A percentile compares a stretch with the other conserved stretches of the same genome.
Evolutionary conservation across 495 filamentous ascomycete species (phyloP).

Genomic region (Darksidea phi): DNA sequence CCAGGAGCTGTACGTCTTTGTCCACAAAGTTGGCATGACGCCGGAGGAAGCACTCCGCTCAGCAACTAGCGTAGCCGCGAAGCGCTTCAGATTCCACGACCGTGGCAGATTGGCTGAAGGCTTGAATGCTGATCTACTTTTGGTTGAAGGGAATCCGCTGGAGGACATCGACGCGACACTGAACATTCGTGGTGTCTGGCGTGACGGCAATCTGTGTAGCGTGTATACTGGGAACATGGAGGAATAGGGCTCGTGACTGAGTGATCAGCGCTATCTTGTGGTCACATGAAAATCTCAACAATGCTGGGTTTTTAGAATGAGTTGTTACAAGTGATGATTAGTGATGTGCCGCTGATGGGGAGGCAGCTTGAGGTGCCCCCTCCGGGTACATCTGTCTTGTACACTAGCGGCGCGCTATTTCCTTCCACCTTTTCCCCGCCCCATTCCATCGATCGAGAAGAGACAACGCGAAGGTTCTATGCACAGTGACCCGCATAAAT

Average conservation of each 20-base stretch:
- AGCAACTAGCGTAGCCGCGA: conserved; percentile 38
- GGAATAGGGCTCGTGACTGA: not conserved
- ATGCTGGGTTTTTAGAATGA: too few relatives aligned
- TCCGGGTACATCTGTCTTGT: not conserved
- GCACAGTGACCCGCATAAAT: not conserved
- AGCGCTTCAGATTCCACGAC: conserved; percentile 41
- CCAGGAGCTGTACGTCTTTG: conserved; percentile 42
- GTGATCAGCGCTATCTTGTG: not conserved
- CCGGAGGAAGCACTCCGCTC: conserved; percentile 39
- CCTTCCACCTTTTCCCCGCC: not conserved
- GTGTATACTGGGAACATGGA: conserved; percentile 15
- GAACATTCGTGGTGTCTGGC: conserved; percentile 42
- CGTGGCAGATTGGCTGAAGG: conserved; percentile 38
- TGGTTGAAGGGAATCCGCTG: conserved; percentile 43
- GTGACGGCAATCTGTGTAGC: conserved; percentile 29
- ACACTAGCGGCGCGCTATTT: not conserved
- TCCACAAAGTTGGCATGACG: conserved; percentile 40
- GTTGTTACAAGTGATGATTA: too few relatives aligned
- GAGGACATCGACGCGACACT: conserved; percentile 42
- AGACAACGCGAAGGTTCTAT: not conserved
- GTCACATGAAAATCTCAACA: not conserved
- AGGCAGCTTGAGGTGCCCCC: too few relatives aligned
- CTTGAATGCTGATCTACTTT: conserved; percentile 40
- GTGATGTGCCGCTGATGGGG: too few relatives aligned
- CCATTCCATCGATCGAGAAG: not conserved